Base-by-base conservation (phyloP, 176 grass and related monocot species). In the Rhynchospora pubera region DNA sequence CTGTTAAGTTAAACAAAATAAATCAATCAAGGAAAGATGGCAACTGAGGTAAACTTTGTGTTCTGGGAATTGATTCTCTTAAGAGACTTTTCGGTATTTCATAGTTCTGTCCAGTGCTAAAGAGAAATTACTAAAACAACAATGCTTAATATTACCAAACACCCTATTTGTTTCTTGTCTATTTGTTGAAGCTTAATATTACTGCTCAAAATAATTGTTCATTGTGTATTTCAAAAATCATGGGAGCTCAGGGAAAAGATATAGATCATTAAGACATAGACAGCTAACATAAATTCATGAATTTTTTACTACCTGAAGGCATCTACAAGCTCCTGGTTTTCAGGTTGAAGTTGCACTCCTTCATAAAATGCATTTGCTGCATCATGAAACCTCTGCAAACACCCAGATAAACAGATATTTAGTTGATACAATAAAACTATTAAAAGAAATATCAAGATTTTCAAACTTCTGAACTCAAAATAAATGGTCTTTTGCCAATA, bases 311-410 rank as follows among this genome's bases (percentile, higher is more conserved):
- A 97, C 94, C 91, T 94, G 89, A 98, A 98, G 9, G 95, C 85
- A 79, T 60, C 86, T 46, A 94, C 85, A 22, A 98, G 92, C 89
- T 98, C 95, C 58, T 79, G 86, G 76, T 94, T 98, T 83, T 98
- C 90, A 8, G 92, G 92, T 0, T 98, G 92, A 44, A 94, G 89
- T 52, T 88, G 79, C 58, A 93, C 95, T 12, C 89, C 95, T 73
- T 98, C 95, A 71, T 98, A 98, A 52, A 98, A 94, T 10, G 89
- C 87, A 46, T 85, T 98, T 16, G 95, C 95, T 0, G 95, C 95
- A 28, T 98, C 95, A 3, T 98, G 85, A 22, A 90, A 98, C 52
- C 83, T 90, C 95, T 98, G 87, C n/a, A 72, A 83, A 51, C 67
- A 67, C 42, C 11, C 46, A 79, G 72, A 72, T 5, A 71, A 9